A percentile compares a stretch with the other conserved stretches of the same genome.
Evolutionary conservation across 164 flowering plant species (phyloP).

Genomic region (Paratinospora sagittata): DNA sequence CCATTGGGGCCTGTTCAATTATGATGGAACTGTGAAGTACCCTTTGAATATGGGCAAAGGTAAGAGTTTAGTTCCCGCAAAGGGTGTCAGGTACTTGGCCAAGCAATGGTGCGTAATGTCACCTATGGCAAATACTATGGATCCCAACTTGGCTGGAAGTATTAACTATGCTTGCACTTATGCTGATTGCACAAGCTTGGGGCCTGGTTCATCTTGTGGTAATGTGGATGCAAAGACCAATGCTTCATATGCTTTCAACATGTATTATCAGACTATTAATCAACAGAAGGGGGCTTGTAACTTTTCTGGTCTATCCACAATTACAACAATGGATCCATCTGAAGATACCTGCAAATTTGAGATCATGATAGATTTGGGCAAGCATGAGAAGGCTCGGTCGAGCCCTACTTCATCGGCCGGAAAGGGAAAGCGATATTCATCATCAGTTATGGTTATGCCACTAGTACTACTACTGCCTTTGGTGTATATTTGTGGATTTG

Average conservation of each 20-base stretch:
- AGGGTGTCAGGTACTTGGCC: constrained; percentile 56
- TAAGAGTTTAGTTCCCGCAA: constrained; percentile 43
- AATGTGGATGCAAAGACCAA: constrained; percentile 48
- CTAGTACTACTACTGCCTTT: not conserved
- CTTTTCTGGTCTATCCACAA: constrained; percentile 37
- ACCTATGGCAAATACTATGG: constrained; percentile 43
- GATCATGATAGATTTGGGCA: constrained; percentile 57
- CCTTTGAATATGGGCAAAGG: constrained; percentile 37
- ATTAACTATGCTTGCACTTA: constrained; percentile 56
- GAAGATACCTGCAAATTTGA: constrained; percentile 43
- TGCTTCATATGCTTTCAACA: constrained; percentile 83
- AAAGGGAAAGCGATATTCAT: not conserved
- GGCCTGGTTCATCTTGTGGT: constrained; percentile 66
- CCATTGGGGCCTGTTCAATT: constrained; percentile 88
- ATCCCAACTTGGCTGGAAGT: constrained; percentile 38
- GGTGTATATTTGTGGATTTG: not conserved
- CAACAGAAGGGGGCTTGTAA: constrained; percentile 55
- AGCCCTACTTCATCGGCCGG: not conserved
- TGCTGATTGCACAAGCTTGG: constrained; percentile 82
- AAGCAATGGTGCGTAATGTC: constrained; percentile 81
- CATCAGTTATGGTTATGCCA: not conserved
- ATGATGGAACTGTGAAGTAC: constrained; percentile 71
- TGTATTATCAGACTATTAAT: constrained; percentile 64
- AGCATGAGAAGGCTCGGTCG: constrained; percentile 21
- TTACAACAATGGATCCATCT: constrained; percentile 57